phyloP scores from a whole-genome alignment of 1,284 basidiomycete genomes.

The Trichosporon faecale region DNA sequence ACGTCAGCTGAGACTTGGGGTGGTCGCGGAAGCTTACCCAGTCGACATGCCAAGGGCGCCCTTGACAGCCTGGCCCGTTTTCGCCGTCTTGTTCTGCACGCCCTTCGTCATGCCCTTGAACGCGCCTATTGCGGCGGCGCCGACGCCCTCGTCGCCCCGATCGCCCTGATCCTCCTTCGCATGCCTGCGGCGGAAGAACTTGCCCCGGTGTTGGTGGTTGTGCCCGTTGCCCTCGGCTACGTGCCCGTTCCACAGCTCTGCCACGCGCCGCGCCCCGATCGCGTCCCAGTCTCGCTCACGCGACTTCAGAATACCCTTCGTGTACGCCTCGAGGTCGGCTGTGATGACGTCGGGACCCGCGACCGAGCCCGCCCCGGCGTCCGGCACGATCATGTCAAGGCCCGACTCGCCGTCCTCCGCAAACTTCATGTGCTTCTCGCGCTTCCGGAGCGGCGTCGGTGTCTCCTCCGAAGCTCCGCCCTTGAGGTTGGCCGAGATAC shows the following conservation, averaged over 20 bases:
- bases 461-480: constrained; percentile 36
- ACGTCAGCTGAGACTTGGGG: neutral
- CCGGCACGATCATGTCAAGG: constrained; percentile 38
- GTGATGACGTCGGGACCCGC: constrained; percentile 46
- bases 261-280: constrained; percentile 44
- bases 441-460: constrained; percentile 34
- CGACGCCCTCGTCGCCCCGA: constrained; percentile 20
- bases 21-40: constrained; percentile 29
- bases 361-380: constrained; percentile 43
- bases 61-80: constrained; percentile 40
- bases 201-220: constrained; percentile 1
- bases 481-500: constrained; percentile 41
- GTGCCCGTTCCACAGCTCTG: constrained; percentile 42
- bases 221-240: constrained; percentile 17
- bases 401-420: constrained; percentile 28
- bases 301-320: constrained; percentile 39
- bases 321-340: constrained; percentile 46
- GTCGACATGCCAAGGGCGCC: constrained; percentile 36
- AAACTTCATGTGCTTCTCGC: constrained; percentile 43
- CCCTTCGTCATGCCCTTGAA: constrained; percentile 35
- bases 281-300: constrained; percentile 46
- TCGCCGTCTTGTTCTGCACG: constrained; percentile 14
- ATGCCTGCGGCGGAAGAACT: constrained; percentile 14
- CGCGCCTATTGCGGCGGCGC: constrained; percentile 27
- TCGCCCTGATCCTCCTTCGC: constrained; percentile 15